Evolutionary conservation across 495 filamentous ascomycete species (phyloP).

Genomic region (Amorphotheca resinae): DNA sequence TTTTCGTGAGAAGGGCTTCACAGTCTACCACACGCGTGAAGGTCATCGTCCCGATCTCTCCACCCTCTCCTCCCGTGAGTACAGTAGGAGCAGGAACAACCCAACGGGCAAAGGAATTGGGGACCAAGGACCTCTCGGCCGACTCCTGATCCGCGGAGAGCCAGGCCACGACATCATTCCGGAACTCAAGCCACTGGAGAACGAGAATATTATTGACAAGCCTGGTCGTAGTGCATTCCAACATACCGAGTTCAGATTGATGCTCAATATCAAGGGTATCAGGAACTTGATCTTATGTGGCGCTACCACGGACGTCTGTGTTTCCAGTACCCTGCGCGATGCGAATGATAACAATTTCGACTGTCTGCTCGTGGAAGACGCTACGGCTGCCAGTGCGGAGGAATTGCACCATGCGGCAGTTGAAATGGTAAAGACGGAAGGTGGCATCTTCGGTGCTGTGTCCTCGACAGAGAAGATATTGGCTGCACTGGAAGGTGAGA

Average conservation of each 20-base stretch:
- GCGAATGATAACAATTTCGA: conserved; percentile 40
- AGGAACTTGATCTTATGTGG: conserved; percentile 51
- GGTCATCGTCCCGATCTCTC: conserved; percentile 53
- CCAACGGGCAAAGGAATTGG: conserved; percentile 42
- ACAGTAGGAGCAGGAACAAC: conserved; percentile 42
- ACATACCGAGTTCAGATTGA: conserved; percentile 49
- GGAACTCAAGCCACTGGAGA: conserved; percentile 41
- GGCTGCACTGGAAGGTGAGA: background rate
- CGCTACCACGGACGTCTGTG: conserved; percentile 59
- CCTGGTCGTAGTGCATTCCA: conserved; percentile 55
- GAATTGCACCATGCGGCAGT: conserved; percentile 9
- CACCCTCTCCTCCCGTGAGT: conserved; percentile 44
- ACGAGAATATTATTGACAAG: conserved; percentile 56
- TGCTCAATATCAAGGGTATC: conserved; percentile 45
- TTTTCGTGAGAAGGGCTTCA: conserved; percentile 45
- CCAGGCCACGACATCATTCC: conserved; percentile 48
- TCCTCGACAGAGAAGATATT: conserved; percentile 9
- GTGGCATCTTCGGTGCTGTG: conserved; percentile 19
- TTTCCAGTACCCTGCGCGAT: conserved; percentile 54
- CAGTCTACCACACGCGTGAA: conserved; percentile 58
- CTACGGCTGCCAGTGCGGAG: conserved; percentile 7
- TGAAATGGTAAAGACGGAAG: conserved; percentile 14
- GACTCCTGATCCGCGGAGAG: conserved; percentile 52
- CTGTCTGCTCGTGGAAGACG: conserved; percentile 18
- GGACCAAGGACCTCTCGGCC: conserved; percentile 46